phyloP scores from a whole-genome alignment of 768 basidiomycete genomes.

The Lentinula lateritia region DNA sequence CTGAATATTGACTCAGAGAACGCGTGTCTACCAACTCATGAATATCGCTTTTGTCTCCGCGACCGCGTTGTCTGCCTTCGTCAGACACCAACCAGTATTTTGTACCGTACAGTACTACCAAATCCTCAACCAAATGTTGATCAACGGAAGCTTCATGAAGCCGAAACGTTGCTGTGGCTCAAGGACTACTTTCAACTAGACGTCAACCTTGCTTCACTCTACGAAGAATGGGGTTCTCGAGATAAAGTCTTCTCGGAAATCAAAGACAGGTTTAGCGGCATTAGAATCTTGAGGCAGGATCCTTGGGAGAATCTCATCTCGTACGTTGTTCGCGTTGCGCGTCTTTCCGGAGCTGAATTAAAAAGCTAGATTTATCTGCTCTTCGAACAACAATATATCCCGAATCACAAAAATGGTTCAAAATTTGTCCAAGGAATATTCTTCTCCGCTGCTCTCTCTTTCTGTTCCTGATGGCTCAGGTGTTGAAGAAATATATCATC shows the following conservation, averaged over 20 bases:
- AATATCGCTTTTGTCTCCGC: slow-evolving; percentile 74
- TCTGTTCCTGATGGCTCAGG: slow-evolving; percentile 24
- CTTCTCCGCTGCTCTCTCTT: slow-evolving; percentile 55
- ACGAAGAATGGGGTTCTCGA: slow-evolving; percentile 64
- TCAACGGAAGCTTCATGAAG: slow-evolving; percentile 35
- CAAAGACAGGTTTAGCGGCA: slow-evolving; percentile 66
- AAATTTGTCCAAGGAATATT: slow-evolving; percentile 72
- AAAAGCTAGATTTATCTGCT: slow-evolving; percentile 83
- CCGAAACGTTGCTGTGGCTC: slow-evolving; percentile 71
- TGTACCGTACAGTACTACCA: slow-evolving; percentile 70
- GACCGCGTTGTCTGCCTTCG: slow-evolving; percentile 84
- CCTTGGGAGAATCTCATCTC: slow-evolving; percentile 95
- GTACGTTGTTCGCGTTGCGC: slow-evolving; percentile 41
- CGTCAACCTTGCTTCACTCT: slow-evolving; percentile 64
- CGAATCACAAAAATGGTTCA: slow-evolving; percentile 95
- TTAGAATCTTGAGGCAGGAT: slow-evolving; percentile 85
- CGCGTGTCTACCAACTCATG: slow-evolving; percentile 31
- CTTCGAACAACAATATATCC: slow-evolving; percentile 92
- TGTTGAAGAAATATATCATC: slow-evolving; percentile 49
- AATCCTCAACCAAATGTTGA: slow-evolving; percentile 27
- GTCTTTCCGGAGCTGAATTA: background rate
- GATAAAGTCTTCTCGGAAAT: slow-evolving; percentile 74
- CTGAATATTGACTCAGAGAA: slow-evolving; percentile 20
- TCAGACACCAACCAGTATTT: slow-evolving; percentile 61
- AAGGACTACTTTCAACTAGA: slow-evolving; percentile 87